Percentiles rank a stretch among this genome's conserved stretches.
These are phyloP conservation scores for Spatholobus suberectus DNA, from an alignment of 306 rosid genomes.

Conservation along the genomic window DNA sequence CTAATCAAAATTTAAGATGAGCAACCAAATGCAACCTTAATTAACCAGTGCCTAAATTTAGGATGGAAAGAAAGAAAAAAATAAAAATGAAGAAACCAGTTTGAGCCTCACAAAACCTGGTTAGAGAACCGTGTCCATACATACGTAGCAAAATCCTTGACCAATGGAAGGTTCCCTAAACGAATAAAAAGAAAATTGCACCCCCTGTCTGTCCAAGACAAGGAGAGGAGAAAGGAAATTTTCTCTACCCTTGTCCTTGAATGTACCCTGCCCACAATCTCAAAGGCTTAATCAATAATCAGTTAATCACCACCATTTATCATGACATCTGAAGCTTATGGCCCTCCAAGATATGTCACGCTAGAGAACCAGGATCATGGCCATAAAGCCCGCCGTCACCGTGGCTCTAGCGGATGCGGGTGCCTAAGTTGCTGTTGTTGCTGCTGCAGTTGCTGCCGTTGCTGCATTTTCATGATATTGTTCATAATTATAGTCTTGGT, in stretches of 20 bases:
- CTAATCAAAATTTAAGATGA: slow-evolving; percentile 26
- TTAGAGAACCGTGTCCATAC: slow-evolving; percentile 43
- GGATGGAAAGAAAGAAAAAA: neutral
- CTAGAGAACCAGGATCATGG: neutral
- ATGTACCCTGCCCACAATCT: neutral
- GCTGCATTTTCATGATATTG: slow-evolving; percentile 6
- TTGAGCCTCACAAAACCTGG: slow-evolving; percentile 25
- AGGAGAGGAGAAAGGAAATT: slow-evolving; percentile 6
- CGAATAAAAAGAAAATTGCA: neutral
- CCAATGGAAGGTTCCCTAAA: slow-evolving; percentile 37
- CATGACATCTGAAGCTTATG: slow-evolving; percentile 21
- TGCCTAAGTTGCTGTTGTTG: slow-evolving; percentile 12
- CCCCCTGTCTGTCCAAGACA: neutral
- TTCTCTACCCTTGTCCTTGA: neutral
- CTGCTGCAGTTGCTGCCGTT: neutral
- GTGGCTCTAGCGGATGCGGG: neutral
- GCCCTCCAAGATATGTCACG: neutral
- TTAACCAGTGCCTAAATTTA: slow-evolving; percentile 35
- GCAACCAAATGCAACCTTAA: slow-evolving; percentile 11
- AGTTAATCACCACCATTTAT: slow-evolving; percentile 12
- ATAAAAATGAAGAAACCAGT: slow-evolving; percentile 2
- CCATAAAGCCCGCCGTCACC: slow-evolving; percentile 19
- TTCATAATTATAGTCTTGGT: slow-evolving; percentile 25
- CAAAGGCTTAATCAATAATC: slow-evolving; percentile 2
- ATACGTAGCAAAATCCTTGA: slow-evolving; percentile 51